Conservation (phyloP, 345 rosid genomes). For the Moricandia arvensis region DNA sequence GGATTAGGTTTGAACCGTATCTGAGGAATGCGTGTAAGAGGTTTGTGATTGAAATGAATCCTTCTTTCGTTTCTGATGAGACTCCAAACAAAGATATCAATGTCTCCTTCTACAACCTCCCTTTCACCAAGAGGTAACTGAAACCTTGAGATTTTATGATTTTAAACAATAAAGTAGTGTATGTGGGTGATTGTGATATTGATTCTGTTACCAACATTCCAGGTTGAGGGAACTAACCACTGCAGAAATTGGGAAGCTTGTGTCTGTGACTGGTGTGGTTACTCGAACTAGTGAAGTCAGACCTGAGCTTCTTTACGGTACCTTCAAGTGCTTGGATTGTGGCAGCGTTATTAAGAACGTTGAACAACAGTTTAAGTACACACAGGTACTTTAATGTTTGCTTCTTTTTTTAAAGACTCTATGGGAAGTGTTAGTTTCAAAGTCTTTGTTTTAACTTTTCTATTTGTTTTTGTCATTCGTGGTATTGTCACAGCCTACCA, state of each 20-base stretch:
- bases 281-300: slow-evolving; percentile 96
- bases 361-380: slow-evolving; percentile 93
- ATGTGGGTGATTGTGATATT: slow-evolving; percentile 6
- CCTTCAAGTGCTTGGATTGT: slow-evolving; percentile 88
- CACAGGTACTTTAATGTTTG: slow-evolving; percentile 54
- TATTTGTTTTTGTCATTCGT: neutral
- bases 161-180: neutral
- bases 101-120: slow-evolving; percentile 82
- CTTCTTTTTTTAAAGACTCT: too few relatives aligned
- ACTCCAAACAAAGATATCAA: slow-evolving; percentile 81
- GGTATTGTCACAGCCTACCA: slow-evolving; percentile 62
- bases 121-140: slow-evolving; percentile 64
- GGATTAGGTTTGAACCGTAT: slow-evolving; percentile 67
- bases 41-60: slow-evolving; percentile 76
- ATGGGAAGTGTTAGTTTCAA: neutral
- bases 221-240: slow-evolving; percentile 85
- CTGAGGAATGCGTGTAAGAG: slow-evolving; percentile 89
- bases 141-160: neutral
- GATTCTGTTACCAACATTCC: neutral
- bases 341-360: slow-evolving; percentile 73
- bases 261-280: slow-evolving; percentile 87
- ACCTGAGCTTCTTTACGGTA: slow-evolving; percentile 90
- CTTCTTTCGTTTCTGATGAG: slow-evolving; percentile 68
- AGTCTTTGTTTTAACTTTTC: neutral
- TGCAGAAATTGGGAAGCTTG: slow-evolving; percentile 82